Evolutionary conservation across 2,329 filamentous ascomycete species (phyloP).

Genomic region (Huntiella savannae): DNA sequence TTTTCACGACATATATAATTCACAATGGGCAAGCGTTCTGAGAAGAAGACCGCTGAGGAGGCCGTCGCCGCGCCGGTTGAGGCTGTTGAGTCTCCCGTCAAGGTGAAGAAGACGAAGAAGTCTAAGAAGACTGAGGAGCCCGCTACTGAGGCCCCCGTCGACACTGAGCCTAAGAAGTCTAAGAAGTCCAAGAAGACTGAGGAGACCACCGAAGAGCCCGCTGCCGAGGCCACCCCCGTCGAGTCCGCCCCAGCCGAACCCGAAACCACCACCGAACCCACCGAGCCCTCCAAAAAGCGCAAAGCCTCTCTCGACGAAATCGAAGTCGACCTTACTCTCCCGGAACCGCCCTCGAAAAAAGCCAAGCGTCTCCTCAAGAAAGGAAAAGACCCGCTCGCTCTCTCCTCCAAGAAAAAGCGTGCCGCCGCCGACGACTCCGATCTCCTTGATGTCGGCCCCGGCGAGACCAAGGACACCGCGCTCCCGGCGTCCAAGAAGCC

Average conservation of each 20-base stretch:
- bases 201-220: not conserved
- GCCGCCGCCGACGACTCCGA: slow-evolving; percentile 20
- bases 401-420: slow-evolving; percentile 20
- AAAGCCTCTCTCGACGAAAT: slow-evolving; percentile 55
- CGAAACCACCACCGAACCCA: not conserved
- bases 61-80: slow-evolving; percentile 2
- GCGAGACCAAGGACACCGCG: not conserved
- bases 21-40: slow-evolving; percentile 8
- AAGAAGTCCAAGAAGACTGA: slow-evolving; percentile 5
- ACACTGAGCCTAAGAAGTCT: slow-evolving; percentile 1
- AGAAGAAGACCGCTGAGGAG: slow-evolving; percentile 5
- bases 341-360: slow-evolving; percentile 89
- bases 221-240: not conserved
- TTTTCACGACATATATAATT: not conserved
- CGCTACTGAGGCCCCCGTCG: not conserved
- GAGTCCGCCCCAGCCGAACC: not conserved
- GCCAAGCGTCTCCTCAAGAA: slow-evolving; percentile 81
- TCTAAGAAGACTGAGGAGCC: slow-evolving; percentile 4
- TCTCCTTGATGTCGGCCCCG: slow-evolving; percentile 4
- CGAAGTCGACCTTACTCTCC: slow-evolving; percentile 74
- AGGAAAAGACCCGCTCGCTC: slow-evolving; percentile 37
- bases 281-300: slow-evolving; percentile 40
- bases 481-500: slow-evolving; percentile 20
- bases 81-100: not conserved
- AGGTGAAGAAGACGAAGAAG: slow-evolving; percentile 5